phyloP scores from a whole-genome alignment of 148 eudicot genomes.

The Camellia granthamiana region DNA sequence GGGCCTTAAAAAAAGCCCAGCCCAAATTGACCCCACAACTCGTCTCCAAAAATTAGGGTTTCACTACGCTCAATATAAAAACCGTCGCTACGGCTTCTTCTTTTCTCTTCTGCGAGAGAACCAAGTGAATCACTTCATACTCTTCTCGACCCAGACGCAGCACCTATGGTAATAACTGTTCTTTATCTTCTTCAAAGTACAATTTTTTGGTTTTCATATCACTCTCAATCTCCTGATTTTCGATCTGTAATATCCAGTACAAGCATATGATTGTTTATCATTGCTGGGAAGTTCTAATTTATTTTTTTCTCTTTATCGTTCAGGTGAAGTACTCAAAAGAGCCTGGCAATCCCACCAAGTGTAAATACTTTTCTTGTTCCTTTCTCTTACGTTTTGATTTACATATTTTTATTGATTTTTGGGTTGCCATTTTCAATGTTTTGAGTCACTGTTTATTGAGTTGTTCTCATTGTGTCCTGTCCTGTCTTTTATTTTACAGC shows the following conservation, averaged over 20 bases:
- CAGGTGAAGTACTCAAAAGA: constrained; percentile 70
- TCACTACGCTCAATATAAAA: background rate
- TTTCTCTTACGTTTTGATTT: background rate
- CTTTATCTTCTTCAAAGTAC: background rate
- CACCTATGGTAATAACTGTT: background rate
- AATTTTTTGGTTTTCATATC: background rate
- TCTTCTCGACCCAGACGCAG: background rate
- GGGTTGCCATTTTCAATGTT: background rate
- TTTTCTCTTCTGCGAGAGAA: no score
- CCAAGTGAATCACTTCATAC: background rate
- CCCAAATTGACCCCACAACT: background rate
- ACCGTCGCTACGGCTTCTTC: background rate
- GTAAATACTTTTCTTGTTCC: constrained; percentile 21
- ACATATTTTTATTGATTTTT: background rate
- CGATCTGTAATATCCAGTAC: background rate
- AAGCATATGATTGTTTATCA: background rate
- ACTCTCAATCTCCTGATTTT: background rate
- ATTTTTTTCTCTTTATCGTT: background rate
- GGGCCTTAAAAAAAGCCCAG: background rate
- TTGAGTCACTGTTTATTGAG: background rate
- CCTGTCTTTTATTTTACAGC: constrained; percentile 34
- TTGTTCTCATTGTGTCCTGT: background rate
- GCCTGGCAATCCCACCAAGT: constrained; percentile 75
- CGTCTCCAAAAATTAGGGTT: background rate
- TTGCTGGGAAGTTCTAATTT: background rate